A percentile compares a stretch with the other conserved stretches of the same genome.
phyloP scores from a whole-genome alignment of 2,329 filamentous ascomycete genomes.

The Fusarium incarnatum region DNA sequence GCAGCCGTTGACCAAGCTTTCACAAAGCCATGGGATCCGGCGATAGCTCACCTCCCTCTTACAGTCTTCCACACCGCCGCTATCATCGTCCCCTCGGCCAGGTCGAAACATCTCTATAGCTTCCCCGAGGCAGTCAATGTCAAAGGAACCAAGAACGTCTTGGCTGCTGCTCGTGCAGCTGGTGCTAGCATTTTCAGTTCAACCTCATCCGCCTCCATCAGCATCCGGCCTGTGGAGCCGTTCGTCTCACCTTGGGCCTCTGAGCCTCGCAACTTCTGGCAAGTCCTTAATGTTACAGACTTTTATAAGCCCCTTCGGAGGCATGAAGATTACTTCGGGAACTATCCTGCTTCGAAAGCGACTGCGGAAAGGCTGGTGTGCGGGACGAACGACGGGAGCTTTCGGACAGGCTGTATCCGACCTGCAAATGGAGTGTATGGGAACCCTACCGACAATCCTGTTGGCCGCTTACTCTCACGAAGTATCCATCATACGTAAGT shows the following conservation, averaged over 20 bases:
- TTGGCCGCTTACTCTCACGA: neutral
- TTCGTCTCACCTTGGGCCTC: conserved; percentile 7
- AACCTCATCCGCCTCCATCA: conserved; percentile 7
- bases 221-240: neutral
- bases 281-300: neutral
- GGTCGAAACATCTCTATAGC: conserved; percentile 7
- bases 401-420: conserved; percentile 19
- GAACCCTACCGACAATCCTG: neutral
- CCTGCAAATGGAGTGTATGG: conserved; percentile 18
- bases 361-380: conserved; percentile 1
- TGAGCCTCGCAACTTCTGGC: neutral
- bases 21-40: neutral
- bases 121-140: conserved; percentile 11
- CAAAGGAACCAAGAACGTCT: conserved; percentile 10
- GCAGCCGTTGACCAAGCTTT: neutral
- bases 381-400: neutral
- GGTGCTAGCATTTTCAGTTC: conserved; percentile 11
- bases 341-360: conserved; percentile 6
- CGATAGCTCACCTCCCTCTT: neutral
- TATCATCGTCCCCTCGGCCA: conserved; percentile 1
- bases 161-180: neutral
- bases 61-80: conserved; percentile 19
- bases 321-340: neutral
- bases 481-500: neutral
- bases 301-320: neutral